phyloP scores from a whole-genome alignment of 108 stramenopile species.

The Nannochloropsis gaditana region DNA sequence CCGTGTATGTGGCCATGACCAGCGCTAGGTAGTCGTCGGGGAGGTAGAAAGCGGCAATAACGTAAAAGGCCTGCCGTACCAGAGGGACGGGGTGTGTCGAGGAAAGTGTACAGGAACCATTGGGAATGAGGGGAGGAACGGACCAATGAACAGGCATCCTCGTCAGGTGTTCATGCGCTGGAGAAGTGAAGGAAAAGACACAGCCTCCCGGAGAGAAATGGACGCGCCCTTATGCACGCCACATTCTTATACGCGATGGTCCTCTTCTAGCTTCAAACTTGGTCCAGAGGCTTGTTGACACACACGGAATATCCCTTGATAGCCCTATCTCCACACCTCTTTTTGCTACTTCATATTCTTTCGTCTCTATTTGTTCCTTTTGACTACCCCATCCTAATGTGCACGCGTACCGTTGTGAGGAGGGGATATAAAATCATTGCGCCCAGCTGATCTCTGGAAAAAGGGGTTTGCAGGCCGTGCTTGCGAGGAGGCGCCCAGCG shows the following conservation, averaged over 20 bases:
- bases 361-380: background rate
- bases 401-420: background rate
- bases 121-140: too few relatives aligned
- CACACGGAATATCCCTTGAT: too few relatives aligned
- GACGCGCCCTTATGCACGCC: too few relatives aligned
- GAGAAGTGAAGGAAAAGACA: too few relatives aligned
- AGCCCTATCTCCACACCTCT: background rate
- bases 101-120: too few relatives aligned
- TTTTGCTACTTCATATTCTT: background rate
- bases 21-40: background rate
- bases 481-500: background rate
- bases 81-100: background rate
- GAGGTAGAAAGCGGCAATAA: constrained; percentile 26
- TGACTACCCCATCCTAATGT: too few relatives aligned
- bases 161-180: too few relatives aligned
- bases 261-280: too few relatives aligned
- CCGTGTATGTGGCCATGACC: background rate
- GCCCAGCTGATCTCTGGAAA: constrained; percentile 2
- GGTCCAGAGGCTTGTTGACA: too few relatives aligned
- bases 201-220: too few relatives aligned
- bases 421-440: constrained; percentile 11
- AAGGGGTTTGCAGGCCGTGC: constrained; percentile 6
- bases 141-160: too few relatives aligned
- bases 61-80: background rate
- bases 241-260: too few relatives aligned